Percentiles rank a stretch among this genome's conserved stretches.
Evolutionary conservation across 768 basidiomycete genomes (phyloP).

Genomic region (Fomitopsis serialis): DNA sequence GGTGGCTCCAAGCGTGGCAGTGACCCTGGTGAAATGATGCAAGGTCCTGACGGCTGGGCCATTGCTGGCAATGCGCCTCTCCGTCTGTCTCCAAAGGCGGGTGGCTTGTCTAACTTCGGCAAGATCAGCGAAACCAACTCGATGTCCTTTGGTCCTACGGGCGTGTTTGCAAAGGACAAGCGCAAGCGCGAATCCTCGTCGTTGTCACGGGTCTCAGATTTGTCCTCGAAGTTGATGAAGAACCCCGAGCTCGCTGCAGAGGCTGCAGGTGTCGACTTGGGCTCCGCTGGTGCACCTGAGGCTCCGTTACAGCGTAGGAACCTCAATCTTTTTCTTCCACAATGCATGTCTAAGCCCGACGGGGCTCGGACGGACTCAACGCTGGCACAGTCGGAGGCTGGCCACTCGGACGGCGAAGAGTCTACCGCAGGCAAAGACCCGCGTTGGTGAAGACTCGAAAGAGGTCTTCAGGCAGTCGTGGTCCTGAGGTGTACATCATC

Average conservation of each 20-base stretch:
- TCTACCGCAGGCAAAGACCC: slow-evolving; percentile 47
- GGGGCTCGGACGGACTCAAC: slow-evolving; percentile 29
- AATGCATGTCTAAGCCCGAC: slow-evolving; percentile 61
- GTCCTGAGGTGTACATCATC: slow-evolving; percentile 81
- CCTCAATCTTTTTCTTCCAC: slow-evolving; percentile 71
- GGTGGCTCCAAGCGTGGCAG: slow-evolving; percentile 87
- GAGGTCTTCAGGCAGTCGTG: slow-evolving; percentile 82
- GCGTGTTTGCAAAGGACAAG: slow-evolving; percentile 77
- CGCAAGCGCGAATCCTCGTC: slow-evolving; percentile 57
- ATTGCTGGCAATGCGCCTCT: slow-evolving; percentile 30
- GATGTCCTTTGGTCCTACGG: slow-evolving; percentile 79
- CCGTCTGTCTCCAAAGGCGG: slow-evolving; percentile 69
- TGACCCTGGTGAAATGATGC: slow-evolving; percentile 55
- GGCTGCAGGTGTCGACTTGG: slow-evolving; percentile 43
- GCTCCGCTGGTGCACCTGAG: slow-evolving; percentile 39
- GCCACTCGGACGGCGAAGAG: slow-evolving; percentile 51
- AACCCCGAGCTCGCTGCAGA: slow-evolving; percentile 52
- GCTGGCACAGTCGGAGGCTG: slow-evolving; percentile 48
- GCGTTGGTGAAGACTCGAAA: slow-evolving; percentile 76
- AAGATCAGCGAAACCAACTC: slow-evolving; percentile 68
- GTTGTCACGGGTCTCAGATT: slow-evolving; percentile 78
- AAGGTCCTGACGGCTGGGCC: slow-evolving; percentile 85
- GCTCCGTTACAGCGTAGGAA: slow-evolving; percentile 55
- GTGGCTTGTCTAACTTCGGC: slow-evolving; percentile 83
- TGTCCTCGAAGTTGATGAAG: slow-evolving; percentile 83